Evolutionary conservation across 768 basidiomycete genomes (phyloP), one percentile per base, ranked within the genome.

Genomic region (Amylocystis lapponica): DNA sequence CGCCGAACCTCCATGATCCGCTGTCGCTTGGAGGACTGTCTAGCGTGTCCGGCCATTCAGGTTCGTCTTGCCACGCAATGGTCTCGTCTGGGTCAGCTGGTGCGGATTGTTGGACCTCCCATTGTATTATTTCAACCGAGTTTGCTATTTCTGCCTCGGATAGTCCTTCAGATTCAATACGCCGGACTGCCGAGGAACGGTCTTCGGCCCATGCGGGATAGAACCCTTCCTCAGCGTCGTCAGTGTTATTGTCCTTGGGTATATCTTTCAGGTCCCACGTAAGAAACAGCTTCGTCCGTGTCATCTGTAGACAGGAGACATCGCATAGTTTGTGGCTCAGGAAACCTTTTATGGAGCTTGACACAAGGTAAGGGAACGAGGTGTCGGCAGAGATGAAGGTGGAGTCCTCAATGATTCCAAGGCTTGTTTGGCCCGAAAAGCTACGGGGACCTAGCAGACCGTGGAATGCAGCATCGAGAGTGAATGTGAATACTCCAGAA

Each of bases 221-320:
- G n/a, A n/a, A n/a, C n/a, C n/a, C n/a, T n/a, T n/a, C n/a, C n/a
- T n/a, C n/a, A n/a, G n/a, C n/a, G n/a, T n/a, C n/a, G n/a, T n/a
- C n/a, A n/a, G n/a, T n/a, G n/a, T n/a, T n/a, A n/a, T n/a, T n/a
- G n/a, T n/a, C n/a, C n/a, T n/a, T n/a, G n/a, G n/a, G n/a, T n/a
- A n/a, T n/a, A n/a, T n/a, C n/a, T n/a, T n/a, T n/a, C n/a, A n/a
- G n/a, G 26, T 53, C 46, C 49, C 53, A 59, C 8, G 55, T 49
- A 21, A 63, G 47, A 42, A 48, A 58, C 25, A 63, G 42, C 43
- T 41, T 50, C 23, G 54, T 48, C 35, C 51, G 53, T 34, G 61
- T 57, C 52, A 63, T 53, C 43, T 63, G 61, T 25, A 59, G 43
- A 46, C 61, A 63, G 17, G 52, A 33, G 27, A 59, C 51, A 22